Conservation (phyloP, 306 rosid genomes). For the Psophocarpus tetragonolobus region DNA sequence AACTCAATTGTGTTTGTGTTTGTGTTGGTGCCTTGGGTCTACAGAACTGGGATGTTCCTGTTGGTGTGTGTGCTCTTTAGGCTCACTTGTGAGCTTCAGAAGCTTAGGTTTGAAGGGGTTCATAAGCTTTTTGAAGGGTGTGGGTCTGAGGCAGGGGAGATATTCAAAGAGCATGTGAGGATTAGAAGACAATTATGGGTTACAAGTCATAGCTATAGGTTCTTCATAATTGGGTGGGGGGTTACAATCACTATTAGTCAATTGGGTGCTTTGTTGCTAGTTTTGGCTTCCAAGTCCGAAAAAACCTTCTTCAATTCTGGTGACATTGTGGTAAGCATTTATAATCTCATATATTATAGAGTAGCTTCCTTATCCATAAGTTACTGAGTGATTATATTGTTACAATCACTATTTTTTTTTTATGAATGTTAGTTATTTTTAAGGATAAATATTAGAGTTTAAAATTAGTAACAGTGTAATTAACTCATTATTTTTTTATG, state of each 20-base stretch:
- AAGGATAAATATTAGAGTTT: too few relatives aligned
- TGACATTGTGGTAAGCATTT: slow-evolving; percentile 35
- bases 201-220: slow-evolving; percentile 82
- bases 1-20: slow-evolving; percentile 52
- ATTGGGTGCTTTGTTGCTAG: slow-evolving; percentile 58
- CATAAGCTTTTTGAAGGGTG: slow-evolving; percentile 63
- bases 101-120: slow-evolving; percentile 76
- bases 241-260: slow-evolving; percentile 67
- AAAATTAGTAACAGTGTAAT: too few relatives aligned
- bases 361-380: too few relatives aligned
- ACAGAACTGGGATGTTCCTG: slow-evolving; percentile 76
- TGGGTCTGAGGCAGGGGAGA: slow-evolving; percentile 47
- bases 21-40: slow-evolving; percentile 72
- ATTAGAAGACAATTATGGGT: slow-evolving; percentile 68
- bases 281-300: slow-evolving; percentile 58
- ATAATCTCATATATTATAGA: too few relatives aligned
- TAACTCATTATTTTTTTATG: too few relatives aligned
- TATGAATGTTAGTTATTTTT: too few relatives aligned
- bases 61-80: slow-evolving; percentile 76
- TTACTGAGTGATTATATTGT: too few relatives aligned
- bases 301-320: slow-evolving; percentile 91
- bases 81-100: slow-evolving; percentile 88
- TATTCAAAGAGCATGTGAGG: slow-evolving; percentile 68
- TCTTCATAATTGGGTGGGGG: slow-evolving; percentile 64
- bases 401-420: too few relatives aligned